phyloP scores from a whole-genome alignment of 306 rosid genomes.

The Cucumis melo region DNA sequence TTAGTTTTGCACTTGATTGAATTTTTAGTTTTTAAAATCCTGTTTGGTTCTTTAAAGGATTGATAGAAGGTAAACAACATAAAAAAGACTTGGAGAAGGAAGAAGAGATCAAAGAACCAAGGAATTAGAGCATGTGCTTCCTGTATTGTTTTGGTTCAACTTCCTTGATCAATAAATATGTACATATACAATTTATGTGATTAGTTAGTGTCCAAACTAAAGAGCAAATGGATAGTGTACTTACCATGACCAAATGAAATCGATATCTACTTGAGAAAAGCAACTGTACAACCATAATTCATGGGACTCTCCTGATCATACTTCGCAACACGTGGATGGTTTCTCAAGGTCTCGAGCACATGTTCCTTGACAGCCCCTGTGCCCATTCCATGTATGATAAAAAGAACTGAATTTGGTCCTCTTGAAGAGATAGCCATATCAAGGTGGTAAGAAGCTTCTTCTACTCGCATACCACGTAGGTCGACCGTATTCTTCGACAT shows the following conservation, averaged over 20 bases:
- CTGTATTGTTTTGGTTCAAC: neutral
- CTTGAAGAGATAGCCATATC: slow-evolving; percentile 54
- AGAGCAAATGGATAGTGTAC: neutral
- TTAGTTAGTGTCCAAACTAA: neutral
- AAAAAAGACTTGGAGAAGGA: too few relatives aligned
- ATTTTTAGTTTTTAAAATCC: too few relatives aligned
- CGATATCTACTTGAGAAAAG: slow-evolving; percentile 46
- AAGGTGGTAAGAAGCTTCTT: slow-evolving; percentile 66
- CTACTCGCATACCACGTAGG: slow-evolving; percentile 70
- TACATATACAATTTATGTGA: neutral
- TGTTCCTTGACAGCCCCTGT: slow-evolving; percentile 69
- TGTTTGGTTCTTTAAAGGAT: too few relatives aligned
- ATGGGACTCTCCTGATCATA: slow-evolving; percentile 56
- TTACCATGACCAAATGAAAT: neutral
- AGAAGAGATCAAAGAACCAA: neutral
- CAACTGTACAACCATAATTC: slow-evolving; percentile 91
- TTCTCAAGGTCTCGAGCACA: slow-evolving; percentile 42
- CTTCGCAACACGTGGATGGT: slow-evolving; percentile 56
- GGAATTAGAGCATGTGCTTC: neutral
- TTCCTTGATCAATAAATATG: neutral
- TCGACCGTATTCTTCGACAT: slow-evolving; percentile 84
- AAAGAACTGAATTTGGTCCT: slow-evolving; percentile 63
- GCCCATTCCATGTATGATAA: slow-evolving; percentile 82
- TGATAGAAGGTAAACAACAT: too few relatives aligned
- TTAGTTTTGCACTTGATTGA: too few relatives aligned